These are phyloP conservation scores for Phytopythium vexans DNA, from an alignment of 352 stramenopile genomes.

Conservation along the genomic window DNA sequence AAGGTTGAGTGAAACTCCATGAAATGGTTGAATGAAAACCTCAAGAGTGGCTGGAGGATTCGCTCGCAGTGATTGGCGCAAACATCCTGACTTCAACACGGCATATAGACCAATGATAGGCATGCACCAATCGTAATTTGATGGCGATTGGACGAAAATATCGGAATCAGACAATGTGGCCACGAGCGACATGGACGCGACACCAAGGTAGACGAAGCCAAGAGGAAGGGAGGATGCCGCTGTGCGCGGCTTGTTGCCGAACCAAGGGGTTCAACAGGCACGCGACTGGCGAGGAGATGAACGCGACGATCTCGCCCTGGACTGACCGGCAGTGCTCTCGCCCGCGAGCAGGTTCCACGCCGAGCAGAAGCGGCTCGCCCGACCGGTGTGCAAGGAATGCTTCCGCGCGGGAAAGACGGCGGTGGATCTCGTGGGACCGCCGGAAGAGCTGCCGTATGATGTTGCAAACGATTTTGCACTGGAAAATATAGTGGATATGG, in stretches of 20 bases:
- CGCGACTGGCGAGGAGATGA: background rate
- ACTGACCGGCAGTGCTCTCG: background rate
- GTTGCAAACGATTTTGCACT: background rate
- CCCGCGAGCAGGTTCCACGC: constrained; percentile 49
- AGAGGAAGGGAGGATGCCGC: constrained; percentile 38
- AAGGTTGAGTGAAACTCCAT: background rate
- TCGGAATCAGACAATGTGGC: too few relatives aligned
- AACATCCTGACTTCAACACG: too few relatives aligned
- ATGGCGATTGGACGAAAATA: too few relatives aligned
- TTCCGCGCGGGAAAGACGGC: constrained; percentile 44
- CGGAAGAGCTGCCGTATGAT: constrained; percentile 23
- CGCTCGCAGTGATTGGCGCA: too few relatives aligned
- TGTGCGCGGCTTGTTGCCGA: constrained; percentile 66
- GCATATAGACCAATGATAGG: too few relatives aligned
- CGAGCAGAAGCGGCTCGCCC: constrained; percentile 38
- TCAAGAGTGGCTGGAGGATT: too few relatives aligned
- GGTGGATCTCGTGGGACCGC: constrained; percentile 26
- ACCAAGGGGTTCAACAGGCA: constrained; percentile 83
- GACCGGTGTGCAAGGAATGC: constrained; percentile 75
- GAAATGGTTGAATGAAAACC: too few relatives aligned
- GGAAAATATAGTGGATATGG: background rate
- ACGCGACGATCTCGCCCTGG: background rate
- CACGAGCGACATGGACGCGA: background rate
- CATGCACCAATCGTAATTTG: too few relatives aligned
- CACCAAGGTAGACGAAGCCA: background rate